Evolutionary conservation across 805 yeast species (phyloP).

Genomic region (Ogataea saltuana): DNA sequence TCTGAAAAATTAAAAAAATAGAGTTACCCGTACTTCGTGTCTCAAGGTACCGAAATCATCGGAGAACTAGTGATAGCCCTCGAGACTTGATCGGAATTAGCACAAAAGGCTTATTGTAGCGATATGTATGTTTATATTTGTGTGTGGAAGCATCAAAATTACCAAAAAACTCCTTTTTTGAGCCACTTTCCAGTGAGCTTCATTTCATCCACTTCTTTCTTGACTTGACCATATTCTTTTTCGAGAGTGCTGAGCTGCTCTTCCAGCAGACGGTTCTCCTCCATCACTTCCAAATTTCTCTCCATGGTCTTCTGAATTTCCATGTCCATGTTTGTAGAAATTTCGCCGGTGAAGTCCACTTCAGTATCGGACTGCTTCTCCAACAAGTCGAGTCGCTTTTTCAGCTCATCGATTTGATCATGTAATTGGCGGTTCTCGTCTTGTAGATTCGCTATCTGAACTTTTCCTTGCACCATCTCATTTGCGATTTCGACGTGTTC

Average conservation of each 20-base stretch:
- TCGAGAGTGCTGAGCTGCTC: constrained; percentile 50
- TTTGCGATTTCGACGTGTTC: constrained; percentile 89
- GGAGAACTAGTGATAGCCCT: too few species aligned
- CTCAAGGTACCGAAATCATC: too few species aligned
- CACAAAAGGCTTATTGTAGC: not conserved
- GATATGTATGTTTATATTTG: not conserved
- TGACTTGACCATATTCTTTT: constrained; percentile 24
- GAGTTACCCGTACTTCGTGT: constrained; percentile 2
- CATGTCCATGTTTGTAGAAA: constrained; percentile 39
- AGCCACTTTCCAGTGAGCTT: constrained; percentile 39
- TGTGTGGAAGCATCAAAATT: not conserved
- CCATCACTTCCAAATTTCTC: constrained; percentile 66
- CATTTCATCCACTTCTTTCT: constrained; percentile 39
- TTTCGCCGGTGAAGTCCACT: constrained; percentile 33
- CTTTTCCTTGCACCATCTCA: constrained; percentile 78
- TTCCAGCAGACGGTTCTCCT: constrained; percentile 56
- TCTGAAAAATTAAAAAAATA: not conserved
- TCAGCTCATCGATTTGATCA: constrained; percentile 48
- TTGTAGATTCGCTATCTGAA: constrained; percentile 68
- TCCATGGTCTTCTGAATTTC: constrained; percentile 62
- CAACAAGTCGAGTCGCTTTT: constrained; percentile 40
- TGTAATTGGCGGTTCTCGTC: constrained; percentile 71
- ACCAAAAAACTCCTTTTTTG: constrained; percentile 34
- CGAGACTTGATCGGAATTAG: too few species aligned
- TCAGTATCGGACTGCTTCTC: constrained; percentile 28